Base-by-base conservation (phyloP, 768 basidiomycete genomes). In the Lactifluus pinguis region DNA sequence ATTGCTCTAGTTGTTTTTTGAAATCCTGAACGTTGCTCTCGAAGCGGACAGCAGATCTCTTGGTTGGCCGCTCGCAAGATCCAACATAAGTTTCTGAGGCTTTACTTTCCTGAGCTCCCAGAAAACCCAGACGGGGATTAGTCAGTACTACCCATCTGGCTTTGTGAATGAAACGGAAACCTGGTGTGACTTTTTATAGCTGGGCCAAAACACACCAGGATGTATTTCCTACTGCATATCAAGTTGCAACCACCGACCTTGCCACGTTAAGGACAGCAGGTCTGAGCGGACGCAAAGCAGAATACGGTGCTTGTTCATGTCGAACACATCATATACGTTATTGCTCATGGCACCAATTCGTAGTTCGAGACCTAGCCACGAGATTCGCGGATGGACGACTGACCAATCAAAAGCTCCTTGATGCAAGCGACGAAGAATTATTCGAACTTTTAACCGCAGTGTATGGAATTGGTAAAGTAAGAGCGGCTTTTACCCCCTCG, bases 11-110 rank as follows among this genome's bases (percentile, higher is more conserved):
- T 53, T 15, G 42, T 4, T 32, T 19, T 15, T n/a, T 4, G 29
- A 42, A 17, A 51, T 17, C 39, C 15, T 58, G 6, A 58, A 49
- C 38, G 38, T 13, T 8, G 15, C 11, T 9, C 17, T 58, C n/a
- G 52, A 49, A 87, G 86, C 42, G 85, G 81, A 5, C 87, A 89
- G 70, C 89, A 93, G 69, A 89, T 93, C 25, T 91, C 89, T 1
- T 92, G 88, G 89, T 72, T 86, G 48, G 94, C 92, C 11, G 94
- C 93, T 0, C 79, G 88, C 21, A 84, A 89, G 19, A 92, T 95
- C 61, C 84, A 77, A 41, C 87, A 92, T 72, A 83, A 79, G 60
- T 95, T 95, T 72, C 75, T 84, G 53, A 80, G 88, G 29, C 72
- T 95, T 17, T 95, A 83, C 70, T 83, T 92, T 66, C 82, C 83